Evolutionary conservation across 495 filamentous ascomycete species (phyloP).

Genomic region (Tetracladium marchalianum): DNA sequence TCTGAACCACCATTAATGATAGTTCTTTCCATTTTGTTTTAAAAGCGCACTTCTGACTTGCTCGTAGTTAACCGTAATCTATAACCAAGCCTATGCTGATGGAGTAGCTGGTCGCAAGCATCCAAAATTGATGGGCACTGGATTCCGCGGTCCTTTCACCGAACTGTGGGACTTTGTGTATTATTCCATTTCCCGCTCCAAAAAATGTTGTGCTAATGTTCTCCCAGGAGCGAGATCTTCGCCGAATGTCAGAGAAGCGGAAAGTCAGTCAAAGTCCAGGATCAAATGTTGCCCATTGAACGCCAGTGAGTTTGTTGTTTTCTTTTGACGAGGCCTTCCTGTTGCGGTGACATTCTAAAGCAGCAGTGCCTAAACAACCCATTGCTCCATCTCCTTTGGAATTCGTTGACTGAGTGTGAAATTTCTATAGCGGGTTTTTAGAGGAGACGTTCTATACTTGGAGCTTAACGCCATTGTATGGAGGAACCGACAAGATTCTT

Average conservation of each 20-base stretch:
- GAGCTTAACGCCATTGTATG: conserved; percentile 55
- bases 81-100: conserved; percentile 18
- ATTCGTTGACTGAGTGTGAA: no score
- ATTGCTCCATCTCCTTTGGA: no score
- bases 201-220: not conserved
- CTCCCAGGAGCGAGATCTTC: not conserved
- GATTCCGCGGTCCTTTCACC: conserved; percentile 11
- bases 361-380: no score
- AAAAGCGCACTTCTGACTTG: not conserved
- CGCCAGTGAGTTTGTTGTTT: not conserved
- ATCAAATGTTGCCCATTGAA: conserved; percentile 15
- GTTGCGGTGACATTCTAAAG: no score
- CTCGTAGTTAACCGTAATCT: conserved; percentile 13
- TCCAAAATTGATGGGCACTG: conserved; percentile 17
- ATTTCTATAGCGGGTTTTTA: conserved; percentile 29
- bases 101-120: conserved; percentile 14
- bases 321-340: no score
- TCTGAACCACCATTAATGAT: not conserved
- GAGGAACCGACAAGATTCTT: conserved; percentile 42
- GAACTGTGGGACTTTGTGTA: conserved; percentile 13
- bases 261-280: conserved; percentile 4
- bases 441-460: conserved; percentile 64
- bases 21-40: not conserved
- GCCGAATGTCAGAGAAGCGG: conserved; percentile 7
- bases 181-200: no score